Percentiles rank a stretch among this genome's conserved stretches.
phyloP scores from a whole-genome alignment of 805 yeast genomes.

The Saccharomycopsis synnaedendra region DNA sequence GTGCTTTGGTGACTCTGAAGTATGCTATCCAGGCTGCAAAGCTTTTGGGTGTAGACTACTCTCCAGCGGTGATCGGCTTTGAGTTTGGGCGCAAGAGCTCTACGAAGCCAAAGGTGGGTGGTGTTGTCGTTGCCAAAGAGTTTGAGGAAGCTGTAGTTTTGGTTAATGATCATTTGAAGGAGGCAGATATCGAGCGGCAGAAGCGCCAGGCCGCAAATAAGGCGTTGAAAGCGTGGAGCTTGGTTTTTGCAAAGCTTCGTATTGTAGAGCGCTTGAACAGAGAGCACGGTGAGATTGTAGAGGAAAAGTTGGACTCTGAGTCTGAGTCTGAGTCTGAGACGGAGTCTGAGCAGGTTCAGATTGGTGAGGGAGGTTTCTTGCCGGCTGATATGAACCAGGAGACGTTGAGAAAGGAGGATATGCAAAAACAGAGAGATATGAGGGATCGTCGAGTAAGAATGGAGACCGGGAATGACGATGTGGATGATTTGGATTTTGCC shows the following conservation, averaged over 20 bases:
- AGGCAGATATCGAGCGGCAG: constrained; percentile 36
- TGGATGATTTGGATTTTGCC: neutral
- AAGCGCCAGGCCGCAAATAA: constrained; percentile 33
- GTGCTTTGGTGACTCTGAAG: constrained; percentile 43
- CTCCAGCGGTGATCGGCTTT: constrained; percentile 80
- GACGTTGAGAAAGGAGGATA: neutral
- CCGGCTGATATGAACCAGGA: constrained; percentile 15
- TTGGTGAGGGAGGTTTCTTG: constrained; percentile 15
- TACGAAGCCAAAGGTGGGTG: constrained; percentile 59
- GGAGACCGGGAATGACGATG: neutral
- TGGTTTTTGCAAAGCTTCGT: constrained; percentile 37
- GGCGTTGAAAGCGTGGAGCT: constrained; percentile 44
- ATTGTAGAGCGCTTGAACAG: constrained; percentile 34
- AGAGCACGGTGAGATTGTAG: constrained; percentile 35
- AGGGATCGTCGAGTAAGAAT: neutral
- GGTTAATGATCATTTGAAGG: constrained; percentile 37
- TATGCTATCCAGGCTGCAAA: constrained; percentile 62
- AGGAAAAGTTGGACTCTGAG: constrained; percentile 15
- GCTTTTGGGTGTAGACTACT: constrained; percentile 61
- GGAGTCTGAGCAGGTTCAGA: constrained; percentile 16
- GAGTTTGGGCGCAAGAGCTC: constrained; percentile 45
- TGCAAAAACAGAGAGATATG: neutral
- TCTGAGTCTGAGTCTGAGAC: constrained; percentile 6
- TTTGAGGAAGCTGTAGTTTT: constrained; percentile 46
- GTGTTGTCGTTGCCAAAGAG: constrained; percentile 62